Evolutionary conservation across 2,329 filamentous ascomycete genomes (phyloP).

Genomic region (Hypoxylon sp.): DNA sequence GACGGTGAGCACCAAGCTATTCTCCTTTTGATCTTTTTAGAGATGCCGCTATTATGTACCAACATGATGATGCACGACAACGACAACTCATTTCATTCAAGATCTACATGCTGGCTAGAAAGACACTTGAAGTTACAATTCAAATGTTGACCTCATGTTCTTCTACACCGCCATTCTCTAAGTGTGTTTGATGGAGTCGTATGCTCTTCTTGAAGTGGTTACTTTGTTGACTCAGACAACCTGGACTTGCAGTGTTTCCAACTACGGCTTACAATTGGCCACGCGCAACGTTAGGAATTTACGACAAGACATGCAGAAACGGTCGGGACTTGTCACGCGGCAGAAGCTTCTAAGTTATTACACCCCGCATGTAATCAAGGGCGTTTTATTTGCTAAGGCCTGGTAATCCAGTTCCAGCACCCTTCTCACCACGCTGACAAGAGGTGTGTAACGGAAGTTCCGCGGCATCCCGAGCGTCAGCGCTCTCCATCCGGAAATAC

Average conservation of each 20-base stretch:
- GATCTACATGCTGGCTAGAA: conserved; percentile 34
- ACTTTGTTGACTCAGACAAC: conserved; percentile 24
- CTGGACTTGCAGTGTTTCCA: conserved; percentile 24
- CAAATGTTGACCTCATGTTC: conserved; percentile 19
- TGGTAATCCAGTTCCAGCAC: conserved; percentile 21
- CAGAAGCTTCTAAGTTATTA: conserved; percentile 17
- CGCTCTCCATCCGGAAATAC: conserved; percentile 28
- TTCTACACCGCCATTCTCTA: conserved; percentile 38
- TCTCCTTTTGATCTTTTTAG: conserved; percentile 30
- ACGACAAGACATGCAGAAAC: conserved; percentile 40
- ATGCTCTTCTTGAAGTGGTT: conserved; percentile 18
- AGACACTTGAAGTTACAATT: conserved; percentile 32
- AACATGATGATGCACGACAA: conserved; percentile 40
- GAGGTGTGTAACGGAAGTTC: conserved; percentile 9
- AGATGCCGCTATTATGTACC: conserved; percentile 36
- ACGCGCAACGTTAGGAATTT: conserved; percentile 14
- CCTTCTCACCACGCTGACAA: conserved; percentile 17
- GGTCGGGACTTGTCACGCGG: conserved; percentile 22
- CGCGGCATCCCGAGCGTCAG: conserved; percentile 17
- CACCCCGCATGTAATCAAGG: conserved; percentile 17
- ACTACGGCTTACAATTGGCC: conserved; percentile 21
- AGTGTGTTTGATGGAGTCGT: conserved; percentile 10
- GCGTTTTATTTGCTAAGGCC: conserved; percentile 12
- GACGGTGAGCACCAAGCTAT: conserved; percentile 30
- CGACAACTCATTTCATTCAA: conserved; percentile 26